phyloP scores from a whole-genome alignment of 2,329 filamentous ascomycete genomes.

The Berkeleyomyces basicola region DNA sequence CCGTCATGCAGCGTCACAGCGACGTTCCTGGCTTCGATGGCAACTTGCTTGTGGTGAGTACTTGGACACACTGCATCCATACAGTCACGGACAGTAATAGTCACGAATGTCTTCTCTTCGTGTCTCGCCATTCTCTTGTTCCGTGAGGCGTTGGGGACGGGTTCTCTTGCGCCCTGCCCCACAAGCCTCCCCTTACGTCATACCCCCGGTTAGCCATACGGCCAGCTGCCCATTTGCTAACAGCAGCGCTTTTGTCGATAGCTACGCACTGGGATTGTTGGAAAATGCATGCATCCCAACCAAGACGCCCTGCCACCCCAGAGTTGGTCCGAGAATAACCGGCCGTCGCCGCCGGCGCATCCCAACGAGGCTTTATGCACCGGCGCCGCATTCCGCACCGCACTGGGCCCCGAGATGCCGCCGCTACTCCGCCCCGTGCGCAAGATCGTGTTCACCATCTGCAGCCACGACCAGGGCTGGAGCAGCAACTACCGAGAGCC shows the following conservation, averaged over 20 bases:
- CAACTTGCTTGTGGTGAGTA: conserved; percentile 5
- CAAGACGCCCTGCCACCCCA: not conserved
- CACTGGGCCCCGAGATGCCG: conserved; percentile 18
- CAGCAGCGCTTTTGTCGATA: conserved; percentile 16
- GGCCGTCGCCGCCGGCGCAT: not conserved
- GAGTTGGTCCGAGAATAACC: not conserved
- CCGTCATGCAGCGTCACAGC: not conserved
- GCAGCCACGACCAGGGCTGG: conserved; percentile 43
- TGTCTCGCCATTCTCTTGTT: not conserved
- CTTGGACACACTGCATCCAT: too few species aligned
- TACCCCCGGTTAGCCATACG: too few species aligned
- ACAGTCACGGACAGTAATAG: too few species aligned
- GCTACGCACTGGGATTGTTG: conserved; percentile 22
- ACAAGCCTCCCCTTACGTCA: too few species aligned
- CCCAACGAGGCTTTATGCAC: not conserved
- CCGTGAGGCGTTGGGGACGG: not conserved
- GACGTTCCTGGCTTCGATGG: not conserved
- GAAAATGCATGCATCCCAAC: not conserved
- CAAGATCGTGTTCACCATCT: conserved; percentile 44
- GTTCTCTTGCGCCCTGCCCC: too few species aligned
- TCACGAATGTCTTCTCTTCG: not conserved
- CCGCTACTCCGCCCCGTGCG: conserved; percentile 33
- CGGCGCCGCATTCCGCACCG: not conserved
- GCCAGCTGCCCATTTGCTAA: not conserved
- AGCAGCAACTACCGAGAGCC: conserved; percentile 19